Percentiles rank a stretch among this genome's conserved stretches.
Evolutionary conservation across 2,329 filamentous ascomycete genomes (phyloP).

Genomic region (Aspergillus versicolor): DNA sequence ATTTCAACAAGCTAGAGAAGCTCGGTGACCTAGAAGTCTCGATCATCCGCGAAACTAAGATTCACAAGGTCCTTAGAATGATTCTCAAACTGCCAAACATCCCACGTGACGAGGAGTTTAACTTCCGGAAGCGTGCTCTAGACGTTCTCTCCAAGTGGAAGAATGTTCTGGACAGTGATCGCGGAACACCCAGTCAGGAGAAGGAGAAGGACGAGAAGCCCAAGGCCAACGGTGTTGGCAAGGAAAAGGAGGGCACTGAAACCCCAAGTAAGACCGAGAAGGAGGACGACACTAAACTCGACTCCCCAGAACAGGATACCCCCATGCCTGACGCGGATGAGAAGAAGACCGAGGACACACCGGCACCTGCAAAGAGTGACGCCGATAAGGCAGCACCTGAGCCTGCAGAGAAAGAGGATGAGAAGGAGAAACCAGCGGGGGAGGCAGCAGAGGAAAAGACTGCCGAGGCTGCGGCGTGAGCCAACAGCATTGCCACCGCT

Average conservation of each 20-base stretch:
- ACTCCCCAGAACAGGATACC: constrained; percentile 25
- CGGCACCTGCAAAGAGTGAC: constrained; percentile 12
- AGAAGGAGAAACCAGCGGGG: constrained; percentile 28
- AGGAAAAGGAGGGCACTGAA: constrained; percentile 40
- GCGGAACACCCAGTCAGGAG: constrained; percentile 38
- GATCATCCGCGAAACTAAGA: constrained; percentile 90
- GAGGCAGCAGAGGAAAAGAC: constrained; percentile 27
- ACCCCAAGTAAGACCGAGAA: constrained; percentile 31
- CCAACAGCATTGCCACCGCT: background rate
- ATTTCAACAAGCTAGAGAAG: constrained; percentile 71
- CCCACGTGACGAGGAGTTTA: constrained; percentile 81
- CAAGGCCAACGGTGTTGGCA: constrained; percentile 43
- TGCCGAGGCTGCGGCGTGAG: constrained; percentile 27
- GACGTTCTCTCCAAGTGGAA: constrained; percentile 86
- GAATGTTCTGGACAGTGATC: constrained; percentile 68
- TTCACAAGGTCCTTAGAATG: constrained; percentile 96
- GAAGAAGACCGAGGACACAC: constrained; percentile 27
- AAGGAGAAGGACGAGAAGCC: constrained; percentile 45
- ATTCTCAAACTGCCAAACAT: constrained; percentile 86
- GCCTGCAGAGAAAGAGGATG: constrained; percentile 23
- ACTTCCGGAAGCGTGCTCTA: constrained; percentile 82
- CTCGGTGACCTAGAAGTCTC: constrained; percentile 79
- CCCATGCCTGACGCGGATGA: constrained; percentile 40
- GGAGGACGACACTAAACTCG: constrained; percentile 33
- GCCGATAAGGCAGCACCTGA: constrained; percentile 24